Percentiles rank a stretch among this genome's conserved stretches.
Conservation (phyloP, 495 filamentous ascomycete species). For the Neurospora tetrasperma region DNA sequence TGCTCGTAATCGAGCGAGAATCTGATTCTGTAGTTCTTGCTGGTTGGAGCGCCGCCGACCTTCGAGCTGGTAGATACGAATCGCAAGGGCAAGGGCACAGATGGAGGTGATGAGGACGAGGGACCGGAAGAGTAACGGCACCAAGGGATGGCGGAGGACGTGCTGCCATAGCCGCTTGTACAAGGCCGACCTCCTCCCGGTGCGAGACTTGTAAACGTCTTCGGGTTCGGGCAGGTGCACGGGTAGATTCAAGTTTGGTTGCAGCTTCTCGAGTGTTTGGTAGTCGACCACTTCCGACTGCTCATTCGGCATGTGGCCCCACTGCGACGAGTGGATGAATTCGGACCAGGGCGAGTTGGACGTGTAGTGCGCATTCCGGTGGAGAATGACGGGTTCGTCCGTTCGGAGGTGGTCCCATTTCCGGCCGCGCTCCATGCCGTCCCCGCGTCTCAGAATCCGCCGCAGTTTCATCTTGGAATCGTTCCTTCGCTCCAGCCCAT, state of each 20-base stretch:
- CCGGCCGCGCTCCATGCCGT: slow-evolving; percentile 32
- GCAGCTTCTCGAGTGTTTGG: slow-evolving; percentile 34
- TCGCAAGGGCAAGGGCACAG: slow-evolving; percentile 70
- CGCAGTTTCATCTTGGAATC: slow-evolving; percentile 13
- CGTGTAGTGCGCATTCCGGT: slow-evolving; percentile 26
- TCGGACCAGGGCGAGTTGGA: slow-evolving; percentile 36
- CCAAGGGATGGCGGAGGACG: slow-evolving; percentile 69
- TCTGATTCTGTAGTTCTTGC: slow-evolving; percentile 17
- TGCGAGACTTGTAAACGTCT: slow-evolving; percentile 8
- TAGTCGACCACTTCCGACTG: slow-evolving; percentile 34
- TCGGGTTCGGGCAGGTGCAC: slow-evolving; percentile 11
- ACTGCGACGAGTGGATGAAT: slow-evolving; percentile 41
- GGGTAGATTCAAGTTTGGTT: slow-evolving; percentile 38
- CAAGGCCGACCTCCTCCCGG: slow-evolving; percentile 13
- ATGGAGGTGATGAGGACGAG: slow-evolving; percentile 75
- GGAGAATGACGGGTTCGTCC: slow-evolving; percentile 46
- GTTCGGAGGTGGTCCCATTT: slow-evolving; percentile 49
- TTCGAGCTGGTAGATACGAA: slow-evolving; percentile 57
- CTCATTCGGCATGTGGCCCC: slow-evolving; percentile 35
- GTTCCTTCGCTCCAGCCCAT: slow-evolving; percentile 16
- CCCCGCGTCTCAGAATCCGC: slow-evolving; percentile 23
- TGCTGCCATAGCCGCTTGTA: slow-evolving; percentile 36
- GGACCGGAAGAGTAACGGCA: slow-evolving; percentile 74
- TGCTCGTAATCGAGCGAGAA: background rate
- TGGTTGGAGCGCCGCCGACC: slow-evolving; percentile 5